Base-by-base conservation (phyloP, 2,329 filamentous ascomycete species). In the Fusarium sp. region DNA sequence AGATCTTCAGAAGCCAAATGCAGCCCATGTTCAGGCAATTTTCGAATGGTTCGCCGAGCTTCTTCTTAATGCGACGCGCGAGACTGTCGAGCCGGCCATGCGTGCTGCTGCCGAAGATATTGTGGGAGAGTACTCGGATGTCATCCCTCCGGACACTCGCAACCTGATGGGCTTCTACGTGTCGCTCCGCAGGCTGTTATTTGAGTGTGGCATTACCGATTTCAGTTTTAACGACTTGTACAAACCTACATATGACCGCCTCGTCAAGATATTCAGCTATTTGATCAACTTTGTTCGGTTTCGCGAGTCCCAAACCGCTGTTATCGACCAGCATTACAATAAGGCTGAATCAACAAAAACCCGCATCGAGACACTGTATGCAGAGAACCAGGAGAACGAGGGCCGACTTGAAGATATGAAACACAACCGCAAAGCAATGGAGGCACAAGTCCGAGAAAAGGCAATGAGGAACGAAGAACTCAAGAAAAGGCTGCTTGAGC, bases 231-330 rank as follows among this genome's bases (percentile, higher is more conserved):
- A 90, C 62, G 96, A 99, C 78, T 83, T 99, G 7, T 95, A 96
- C 77, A 92, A 91, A 77, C 96, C 96, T 17, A 97, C 93, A 2
- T 92, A 96, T 76, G 91, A 93, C 59, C 92, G 96, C 44, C 86
- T 98, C 15, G 91, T 95, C 75, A 97, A 96, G 82, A 96, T 98
- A 75, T 96, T 99, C 78, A 97, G 93, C 69, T 97, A 97, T 80
- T 88, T 98, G 68, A 99, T 99, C 83, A 99, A 99, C 81, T 99
- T 99, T 80, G 94, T 98, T 71, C 90, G 96, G 53, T 99, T 98
- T 81, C 92, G 96, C 73, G 94, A 97, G 81, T 94, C 91, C 65
- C 95, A 98, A 79, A 96, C 94, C 2, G 83, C 84, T 39, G 89
- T 96, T 30, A 97, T 98, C 68, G 94, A 97, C 77, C 89, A 96